Base-by-base conservation (phyloP, 1,139 yeast species). In the Zygosaccharomyces pseudobailii region DNA sequence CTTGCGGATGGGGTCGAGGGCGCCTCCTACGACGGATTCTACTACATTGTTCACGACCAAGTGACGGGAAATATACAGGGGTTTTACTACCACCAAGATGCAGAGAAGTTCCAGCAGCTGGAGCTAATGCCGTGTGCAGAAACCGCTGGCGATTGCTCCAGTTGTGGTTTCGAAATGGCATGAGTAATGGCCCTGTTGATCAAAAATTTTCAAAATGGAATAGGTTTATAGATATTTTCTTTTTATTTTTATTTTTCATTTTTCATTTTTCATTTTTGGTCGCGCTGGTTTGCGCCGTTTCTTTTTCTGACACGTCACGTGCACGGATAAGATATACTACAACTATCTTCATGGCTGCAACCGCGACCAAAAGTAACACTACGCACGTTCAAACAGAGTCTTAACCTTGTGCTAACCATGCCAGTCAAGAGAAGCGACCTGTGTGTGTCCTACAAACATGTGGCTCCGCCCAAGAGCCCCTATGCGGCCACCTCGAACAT, bases 1-100 rank as follows among this genome's bases (percentile, higher is more conserved):
- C 69, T 79, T 45, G 71, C 83, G n/a, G 79, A 76, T 54, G 77
- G 73, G 50, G 78, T 84, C 28, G 75, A 76, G 37, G 95, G 94
- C 19, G 97, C 96, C 0, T 84, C 95, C 5, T 90, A 84, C 65
- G 96, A 89, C 42, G 97, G 97, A 0, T 89, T 88, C 63, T 90
- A 90, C 67, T 90, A 89, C 64, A 80, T 88, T 35, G 88, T 88
- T 37, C 80, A 88, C 59, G 86, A 87, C 64, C 89, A 87, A 57
- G 72, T 79, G 5, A 79, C 80, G 7, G 96, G 96, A 5, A 71
- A 79, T 13, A 79, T 89, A 30, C 75, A 79, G 46, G 97, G 97
- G 5, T 74, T 85, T 47, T 90, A 90, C 65, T 89, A 81, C 68
- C 95, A 88, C 63, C 78, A 79, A 58, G 73, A 77, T 27, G 83